Evolutionary conservation across 2,329 filamentous ascomycete genomes (phyloP), one percentile per base, ranked within the genome.

Genomic region (Dothistroma septosporum): DNA sequence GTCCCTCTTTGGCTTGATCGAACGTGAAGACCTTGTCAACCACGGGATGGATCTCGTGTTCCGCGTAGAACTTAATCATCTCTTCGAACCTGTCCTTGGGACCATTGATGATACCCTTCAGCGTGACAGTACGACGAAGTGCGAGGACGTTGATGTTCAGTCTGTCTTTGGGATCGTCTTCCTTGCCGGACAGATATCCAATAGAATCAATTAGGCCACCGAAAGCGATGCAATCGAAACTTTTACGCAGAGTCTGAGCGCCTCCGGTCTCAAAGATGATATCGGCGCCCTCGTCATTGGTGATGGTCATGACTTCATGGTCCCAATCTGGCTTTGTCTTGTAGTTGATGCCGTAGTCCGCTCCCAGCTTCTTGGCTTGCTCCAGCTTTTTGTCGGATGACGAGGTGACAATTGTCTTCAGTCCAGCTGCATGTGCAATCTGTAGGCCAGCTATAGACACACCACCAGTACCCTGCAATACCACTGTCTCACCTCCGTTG

Each of bases 321-420:
- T 86, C 83, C 87, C 87, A 89, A 53, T 83, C 79, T 0, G 81
- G 74, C 9, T 78, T 78, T 0, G 72, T 78, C 59, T 80, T 82
- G 72, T 89, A 89, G 73, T 89, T 88, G 70, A 89, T 78, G 1
- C 82, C 75, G 49, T 83, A 77, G 57, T 80, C 77, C 0, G 84
- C 86, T 2, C 87, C 86, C 7, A 87, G 77, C 22, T 78, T 72
- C 62, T 78, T 80, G 19, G 87, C 77, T 32, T 76, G 76, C 53
- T 80, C 70, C 0, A 80, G 80, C 71, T 87, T 76, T 10, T 37
- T 74, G 9, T 82, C 77, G 0, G 80, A 82, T 0, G 82, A 85
- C 0, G 83, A 86, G 0, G 85, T 87, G 0, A 86, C 78, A 44
- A 88, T 83, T 1, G 86, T 58, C 56, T 73, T 78, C 3, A 78